A percentile compares a stretch with the other conserved stretches of the same genome.
phyloP scores from a whole-genome alignment of 805 yeast genomes.

The Kregervanrija fluxuum region DNA sequence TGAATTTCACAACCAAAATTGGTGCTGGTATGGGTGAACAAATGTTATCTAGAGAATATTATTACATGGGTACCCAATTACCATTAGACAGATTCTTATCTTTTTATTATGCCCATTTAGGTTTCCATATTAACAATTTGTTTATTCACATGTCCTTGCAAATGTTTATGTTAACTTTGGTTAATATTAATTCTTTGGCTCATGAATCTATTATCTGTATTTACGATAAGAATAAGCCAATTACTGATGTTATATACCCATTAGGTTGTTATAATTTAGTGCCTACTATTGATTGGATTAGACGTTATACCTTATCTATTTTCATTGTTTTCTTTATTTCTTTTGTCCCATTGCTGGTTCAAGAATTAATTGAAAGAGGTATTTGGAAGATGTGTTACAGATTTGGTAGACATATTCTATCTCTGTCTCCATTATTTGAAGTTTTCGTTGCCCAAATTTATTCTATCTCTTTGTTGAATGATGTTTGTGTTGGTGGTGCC shows the following conservation, averaged over 20 bases:
- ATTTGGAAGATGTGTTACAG: constrained; percentile 67
- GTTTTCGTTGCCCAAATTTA: constrained; percentile 78
- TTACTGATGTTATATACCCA: constrained; percentile 60
- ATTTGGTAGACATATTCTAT: constrained; percentile 58
- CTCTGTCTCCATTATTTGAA: constrained; percentile 75
- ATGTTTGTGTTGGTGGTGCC: constrained; percentile 79
- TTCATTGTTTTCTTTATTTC: constrained; percentile 78
- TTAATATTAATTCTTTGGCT: constrained; percentile 66
- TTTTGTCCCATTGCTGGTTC: constrained; percentile 69
- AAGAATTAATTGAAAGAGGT: constrained; percentile 79
- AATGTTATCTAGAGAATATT: constrained; percentile 77
- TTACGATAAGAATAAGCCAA: constrained; percentile 57
- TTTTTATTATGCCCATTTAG: constrained; percentile 81
- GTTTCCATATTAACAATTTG: constrained; percentile 76
- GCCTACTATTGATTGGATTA: constrained; percentile 75
- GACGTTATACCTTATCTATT: constrained; percentile 74
- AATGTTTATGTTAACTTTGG: constrained; percentile 60
- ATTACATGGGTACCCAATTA: constrained; percentile 71
- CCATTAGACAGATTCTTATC: constrained; percentile 78
- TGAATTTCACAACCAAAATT: constrained; percentile 80
- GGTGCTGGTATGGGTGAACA: constrained; percentile 95
- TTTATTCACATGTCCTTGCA: constrained; percentile 73
- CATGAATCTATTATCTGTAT: constrained; percentile 65
- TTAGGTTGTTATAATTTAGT: constrained; percentile 66
- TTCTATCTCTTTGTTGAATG: constrained; percentile 62